Evolutionary conservation across 2,329 filamentous ascomycete species (phyloP), one percentile per base, ranked within the genome.

Genomic region (Aureobasidium namibiae): DNA sequence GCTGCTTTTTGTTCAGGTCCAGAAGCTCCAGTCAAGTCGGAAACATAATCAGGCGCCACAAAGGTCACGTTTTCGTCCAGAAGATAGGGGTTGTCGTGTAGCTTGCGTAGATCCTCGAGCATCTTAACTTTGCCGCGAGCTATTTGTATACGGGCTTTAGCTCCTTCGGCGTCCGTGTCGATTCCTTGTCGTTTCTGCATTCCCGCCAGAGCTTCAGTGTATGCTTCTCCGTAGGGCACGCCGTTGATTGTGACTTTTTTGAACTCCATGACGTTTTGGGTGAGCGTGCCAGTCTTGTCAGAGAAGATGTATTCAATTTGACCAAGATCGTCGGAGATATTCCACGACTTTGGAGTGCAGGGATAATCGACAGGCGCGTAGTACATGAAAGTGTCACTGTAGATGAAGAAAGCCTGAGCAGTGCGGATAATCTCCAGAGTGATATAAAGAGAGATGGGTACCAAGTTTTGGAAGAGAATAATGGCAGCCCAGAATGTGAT

Each of bases 291-390:
- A 0, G 90, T 95, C 75, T 95, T 95, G 78, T 95, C 90, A 0
- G 90, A 96, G 74, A 99, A 99, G 65, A 99, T 96, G 77, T 97
- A 99, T 74, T 97, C 94, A 63, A 99, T 96, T 74, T 99, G 94
- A 13, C 94, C 94, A 48, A 99, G 80, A 67, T 99, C 95, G 69
- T 99, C 94, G 0, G 92, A 97, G 53, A 99, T 97, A 70, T 97
- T 99, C 94, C 94, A 99, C 0, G 92, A 91, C 70, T 97, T 97
- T 5, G 95, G 94, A 11, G 95, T 90, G 70, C 95, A 99, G 1
- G 92, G 91, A 69, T 96, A 92, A 68, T 96, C 91, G 64, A 96
- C 85, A 67, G 85, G 86, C 60, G 94, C 94, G 76, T 99, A 96
- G 74, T 97, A 99, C 95, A 99, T 99, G 69, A 87, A 84, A 4